Base-by-base conservation (phyloP, 768 basidiomycete species). In the Tulasnella sp. region DNA sequence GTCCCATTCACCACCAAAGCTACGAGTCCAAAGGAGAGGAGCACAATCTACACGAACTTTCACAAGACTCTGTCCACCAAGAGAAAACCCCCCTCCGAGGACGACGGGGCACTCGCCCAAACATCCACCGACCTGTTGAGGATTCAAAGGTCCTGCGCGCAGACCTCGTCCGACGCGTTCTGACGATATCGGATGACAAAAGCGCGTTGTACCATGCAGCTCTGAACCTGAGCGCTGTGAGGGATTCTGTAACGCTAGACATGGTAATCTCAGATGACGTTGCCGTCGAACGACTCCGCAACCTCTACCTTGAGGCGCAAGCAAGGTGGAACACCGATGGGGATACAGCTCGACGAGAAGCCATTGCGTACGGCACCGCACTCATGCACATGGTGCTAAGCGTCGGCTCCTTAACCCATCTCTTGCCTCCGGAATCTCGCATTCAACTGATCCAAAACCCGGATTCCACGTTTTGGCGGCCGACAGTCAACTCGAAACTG, bases 301-400 rank as follows among this genome's bases (percentile, higher is more conserved):
- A 14, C 64, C 31, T 69, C 12, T 69, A 69, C 34, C 64, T 69
- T 20, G 64, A 69, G 28, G 64, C 64, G 16, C 64, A 28, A 34
- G 28, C 64, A 69, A 69, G 64, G 64, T 69, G 64, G 64, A 37
- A 37, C 28, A 69, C 64, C 5, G 64, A 69, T 18, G 64, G 64
- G 16, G 34, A 24, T 18, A 9, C 16, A 28, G 64, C 18, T 18
- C 24, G 34, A 69, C n/a, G 28, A 28, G 64, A 37, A 34, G 31
- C 31, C 6, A 69, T 37, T 2, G 64, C 64, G 16, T 69, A 69
- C 64, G 64, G 64, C 34, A 69, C 64, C 31, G 64, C 64, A 2
- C 28, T 69, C 16, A 28, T 69, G 31, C 64, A 69, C 64, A 34
- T 69, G 2, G 64, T 69, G 18, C 28, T 69, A 69, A 69, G 31